Conservation (phyloP, 2,329 filamentous ascomycete species). For the Orbilia oligospora region DNA sequence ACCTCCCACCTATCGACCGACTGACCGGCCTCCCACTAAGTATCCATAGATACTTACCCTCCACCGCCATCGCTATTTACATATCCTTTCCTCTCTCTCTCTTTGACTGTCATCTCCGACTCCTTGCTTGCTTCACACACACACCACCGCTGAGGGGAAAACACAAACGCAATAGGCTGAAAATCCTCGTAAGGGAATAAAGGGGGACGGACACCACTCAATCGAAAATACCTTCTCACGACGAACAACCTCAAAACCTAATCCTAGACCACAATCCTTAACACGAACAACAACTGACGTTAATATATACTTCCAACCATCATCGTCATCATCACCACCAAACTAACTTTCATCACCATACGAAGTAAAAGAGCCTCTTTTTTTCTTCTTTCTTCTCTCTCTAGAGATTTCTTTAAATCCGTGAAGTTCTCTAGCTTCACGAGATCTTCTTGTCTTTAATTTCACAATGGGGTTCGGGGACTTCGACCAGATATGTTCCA, state of each 20-base stretch:
- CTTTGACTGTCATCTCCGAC: background rate
- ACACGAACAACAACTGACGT: background rate
- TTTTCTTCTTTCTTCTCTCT: too few species aligned
- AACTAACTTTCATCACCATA: background rate
- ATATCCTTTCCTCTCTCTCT: background rate
- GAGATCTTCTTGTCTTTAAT: conserved; percentile 4
- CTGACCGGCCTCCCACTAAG: conserved; percentile 12
- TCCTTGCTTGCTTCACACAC: background rate
- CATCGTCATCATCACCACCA: too few species aligned
- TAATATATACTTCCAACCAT: too few species aligned
- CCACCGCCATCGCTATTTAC: background rate
- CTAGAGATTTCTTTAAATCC: too few species aligned
- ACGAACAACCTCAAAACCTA: conserved; percentile 5
- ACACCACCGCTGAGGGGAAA: conserved; percentile 5
- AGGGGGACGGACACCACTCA: conserved; percentile 25
- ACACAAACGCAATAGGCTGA: conserved; percentile 36
- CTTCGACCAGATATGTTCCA: conserved; percentile 87
- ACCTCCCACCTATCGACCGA: conserved; percentile 14
- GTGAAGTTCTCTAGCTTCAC: conserved; percentile 29
- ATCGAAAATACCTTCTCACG: conserved; percentile 20
- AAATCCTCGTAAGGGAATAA: conserved; percentile 32
- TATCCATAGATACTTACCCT: conserved; percentile 6
- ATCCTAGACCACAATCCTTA: conserved; percentile 10
- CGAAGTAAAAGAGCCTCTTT: background rate
- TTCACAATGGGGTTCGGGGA: conserved; percentile 85